Evolutionary conservation across 2,329 filamentous ascomycete species (phyloP), one percentile per base, ranked within the genome.

Genomic region (Trichoderma atrobrunneum): DNA sequence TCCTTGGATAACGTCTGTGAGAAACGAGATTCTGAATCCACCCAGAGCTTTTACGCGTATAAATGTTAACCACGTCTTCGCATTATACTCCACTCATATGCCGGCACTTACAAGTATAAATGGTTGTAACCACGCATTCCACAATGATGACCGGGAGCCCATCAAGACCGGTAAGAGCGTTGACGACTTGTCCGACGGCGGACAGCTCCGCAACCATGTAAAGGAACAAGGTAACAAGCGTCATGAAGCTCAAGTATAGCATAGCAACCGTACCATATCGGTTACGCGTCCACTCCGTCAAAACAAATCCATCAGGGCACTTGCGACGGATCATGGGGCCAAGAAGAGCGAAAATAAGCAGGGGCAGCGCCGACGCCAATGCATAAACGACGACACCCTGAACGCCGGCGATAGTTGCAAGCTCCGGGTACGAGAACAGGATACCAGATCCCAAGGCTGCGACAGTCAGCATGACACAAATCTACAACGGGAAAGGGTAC

Each of bases 171-270:
- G 93, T 95, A 76, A 96, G 82, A 10, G 91, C 87, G 72, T 83
- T 91, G 77, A 95, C 86, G 51, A 95, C 93, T 80, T 95, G 93
- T 66, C 94, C 92, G 32, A 96, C 85, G 14, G 93, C 92, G 10
- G 92, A 95, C 57, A 96, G 86, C 83, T 96, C 93, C 24, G 92
- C 89, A 30, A 95, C 90, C 93, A 96, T 95, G 85, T 95, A 96
- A 66, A 96, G 81, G 80, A 95, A 96, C 76, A 96, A 87, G 1
- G 93, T 95, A 64, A 94, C 90, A 64, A 95, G 85, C 59, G 92
- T 94, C 84, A 95, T 85, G 77, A 92, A 87, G 80, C 92, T 94
- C 74, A 96, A 85, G 79, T 93, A 95, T 48, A 95, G 82, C 68
- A 91, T 91, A 7, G 91, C 86, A 39, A 90, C 79, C 3, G 87